Evolutionary conservation across 1,284 basidiomycete genomes (phyloP).

Genomic region (Pseudozyma tsukubaensis): DNA sequence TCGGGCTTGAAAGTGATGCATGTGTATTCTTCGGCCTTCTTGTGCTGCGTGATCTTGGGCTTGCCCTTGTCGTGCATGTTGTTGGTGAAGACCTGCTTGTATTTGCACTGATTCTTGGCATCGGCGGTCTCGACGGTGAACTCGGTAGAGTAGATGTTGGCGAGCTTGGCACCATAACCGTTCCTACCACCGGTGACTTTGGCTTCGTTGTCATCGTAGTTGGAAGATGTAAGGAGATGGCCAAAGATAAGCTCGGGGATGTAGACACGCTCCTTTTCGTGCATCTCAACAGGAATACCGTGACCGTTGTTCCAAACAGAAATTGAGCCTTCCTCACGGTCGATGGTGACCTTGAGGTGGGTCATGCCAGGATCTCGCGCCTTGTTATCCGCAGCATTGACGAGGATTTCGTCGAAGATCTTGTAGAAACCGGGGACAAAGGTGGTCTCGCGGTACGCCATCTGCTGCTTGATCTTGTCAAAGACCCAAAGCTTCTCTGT

Average conservation of each 20-base stretch:
- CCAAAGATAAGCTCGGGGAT: conserved; percentile 99
- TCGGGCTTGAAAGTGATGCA: conserved; percentile 95
- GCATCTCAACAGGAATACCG: conserved; percentile 95
- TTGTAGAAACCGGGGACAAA: conserved; percentile 99
- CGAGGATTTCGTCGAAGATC: conserved; percentile 98
- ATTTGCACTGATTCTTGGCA: conserved; percentile 86
- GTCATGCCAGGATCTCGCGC: conserved; percentile 70
- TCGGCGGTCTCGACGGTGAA: conserved; percentile 98
- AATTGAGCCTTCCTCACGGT: conserved; percentile 85
- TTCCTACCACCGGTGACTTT: conserved; percentile 98
- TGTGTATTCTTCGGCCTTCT: conserved; percentile 82
- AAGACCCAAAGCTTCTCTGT: conserved; percentile 67
- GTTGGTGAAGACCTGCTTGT: conserved; percentile 91
- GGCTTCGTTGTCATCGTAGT: conserved; percentile 99
- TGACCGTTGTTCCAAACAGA: conserved; percentile 95
- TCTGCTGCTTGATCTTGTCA: conserved; percentile 61
- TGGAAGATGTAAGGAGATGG: conserved; percentile 92
- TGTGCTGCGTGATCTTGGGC: conserved; percentile 88
- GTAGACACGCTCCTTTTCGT: conserved; percentile 90
- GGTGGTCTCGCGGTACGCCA: conserved; percentile 76
- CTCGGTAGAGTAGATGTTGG: conserved; percentile 97
- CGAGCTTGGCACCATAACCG: conserved; percentile 94
- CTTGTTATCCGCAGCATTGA: conserved; percentile 99
- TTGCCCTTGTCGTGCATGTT: conserved; percentile 91
- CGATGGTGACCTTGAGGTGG: conserved; percentile 74